These are phyloP conservation scores for Starmerella sirachaensis DNA, from an alignment of 805 yeast species.

Conservation along the genomic window DNA sequence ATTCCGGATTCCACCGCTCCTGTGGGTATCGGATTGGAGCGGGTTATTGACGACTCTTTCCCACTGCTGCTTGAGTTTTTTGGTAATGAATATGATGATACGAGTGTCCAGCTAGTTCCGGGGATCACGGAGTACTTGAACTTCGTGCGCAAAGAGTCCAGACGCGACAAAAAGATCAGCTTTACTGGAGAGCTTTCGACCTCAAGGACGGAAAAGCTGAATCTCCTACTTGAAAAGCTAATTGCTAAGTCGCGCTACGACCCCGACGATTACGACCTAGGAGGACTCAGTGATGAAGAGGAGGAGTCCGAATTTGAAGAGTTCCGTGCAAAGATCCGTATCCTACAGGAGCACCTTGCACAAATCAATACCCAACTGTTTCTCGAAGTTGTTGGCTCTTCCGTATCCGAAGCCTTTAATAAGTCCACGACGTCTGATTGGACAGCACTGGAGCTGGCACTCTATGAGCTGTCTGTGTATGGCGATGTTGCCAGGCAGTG, in stretches of 20 bases:
- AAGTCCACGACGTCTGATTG: conserved; percentile 32
- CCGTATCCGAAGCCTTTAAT: conserved; percentile 4
- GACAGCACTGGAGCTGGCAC: conserved; percentile 77
- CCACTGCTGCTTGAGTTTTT: conserved; percentile 64
- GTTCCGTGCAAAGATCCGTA: conserved; percentile 57
- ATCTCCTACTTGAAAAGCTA: conserved; percentile 50
- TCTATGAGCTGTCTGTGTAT: conserved; percentile 66
- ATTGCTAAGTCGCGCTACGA: conserved; percentile 73
- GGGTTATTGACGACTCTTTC: conserved; percentile 48
- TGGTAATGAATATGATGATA: conserved; percentile 78
- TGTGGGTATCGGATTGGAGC: conserved; percentile 22
- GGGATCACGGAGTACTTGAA: conserved; percentile 65
- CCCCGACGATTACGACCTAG: conserved; percentile 49
- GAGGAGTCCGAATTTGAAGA: conserved; percentile 43
- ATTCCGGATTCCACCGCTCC: conserved; percentile 11
- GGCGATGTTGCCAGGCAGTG: conserved; percentile 44
- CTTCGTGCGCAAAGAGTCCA: conserved; percentile 41
- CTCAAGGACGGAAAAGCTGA: conserved; percentile 28
- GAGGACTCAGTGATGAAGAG: conserved; percentile 18
- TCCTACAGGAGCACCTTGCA: conserved; percentile 74
- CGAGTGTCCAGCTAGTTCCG: conserved; percentile 70
- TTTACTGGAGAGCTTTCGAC: conserved; percentile 24
- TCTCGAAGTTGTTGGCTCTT: conserved; percentile 12
- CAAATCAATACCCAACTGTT: conserved; percentile 43
- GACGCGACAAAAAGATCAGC: conserved; percentile 33